These are phyloP conservation scores for Sclerotinia glacialis DNA, from an alignment of 2,329 filamentous ascomycete species.

Conservation along the genomic window DNA sequence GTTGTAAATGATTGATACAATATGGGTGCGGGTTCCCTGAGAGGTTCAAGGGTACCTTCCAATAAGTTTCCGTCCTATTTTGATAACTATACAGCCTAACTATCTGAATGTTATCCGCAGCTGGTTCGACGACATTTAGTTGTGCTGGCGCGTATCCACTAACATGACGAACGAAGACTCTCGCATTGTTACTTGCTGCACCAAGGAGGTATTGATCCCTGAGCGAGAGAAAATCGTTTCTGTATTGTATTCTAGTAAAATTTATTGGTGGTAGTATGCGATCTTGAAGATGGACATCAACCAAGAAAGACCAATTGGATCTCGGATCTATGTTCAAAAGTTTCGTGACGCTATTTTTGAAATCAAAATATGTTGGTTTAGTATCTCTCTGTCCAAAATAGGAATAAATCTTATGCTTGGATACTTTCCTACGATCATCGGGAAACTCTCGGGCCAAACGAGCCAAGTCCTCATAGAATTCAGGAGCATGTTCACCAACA, in stretches of 20 bases:
- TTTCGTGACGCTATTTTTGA: conserved; percentile 12
- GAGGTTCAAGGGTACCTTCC: conserved; percentile 28
- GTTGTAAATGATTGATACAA: conserved; percentile 31
- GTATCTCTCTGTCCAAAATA: conserved; percentile 13
- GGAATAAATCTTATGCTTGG: conserved; percentile 3
- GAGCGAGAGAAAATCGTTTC: conserved; percentile 12
- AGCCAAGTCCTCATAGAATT: not conserved
- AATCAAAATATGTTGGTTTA: conserved; percentile 1
- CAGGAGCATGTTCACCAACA: not conserved
- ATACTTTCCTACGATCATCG: not conserved
- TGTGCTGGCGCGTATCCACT: conserved; percentile 1
- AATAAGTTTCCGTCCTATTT: conserved; percentile 23
- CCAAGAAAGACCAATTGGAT: conserved; percentile 14
- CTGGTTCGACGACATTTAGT: conserved; percentile 2
- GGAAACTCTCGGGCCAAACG: conserved; percentile 15
- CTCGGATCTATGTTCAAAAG: conserved; percentile 19
- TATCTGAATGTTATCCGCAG: not conserved
- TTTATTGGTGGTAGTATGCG: not conserved
- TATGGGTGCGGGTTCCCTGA: not conserved
- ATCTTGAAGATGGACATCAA: conserved; percentile 14
- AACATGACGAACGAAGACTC: conserved; percentile 5
- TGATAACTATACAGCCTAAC: not conserved
- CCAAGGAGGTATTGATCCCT: conserved; percentile 5
- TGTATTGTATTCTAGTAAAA: conserved; percentile 11
- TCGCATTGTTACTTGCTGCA: not conserved